These are phyloP conservation scores for Ramaria sp. DNA, from an alignment of 768 basidiomycete genomes.

Conservation along the genomic window DNA sequence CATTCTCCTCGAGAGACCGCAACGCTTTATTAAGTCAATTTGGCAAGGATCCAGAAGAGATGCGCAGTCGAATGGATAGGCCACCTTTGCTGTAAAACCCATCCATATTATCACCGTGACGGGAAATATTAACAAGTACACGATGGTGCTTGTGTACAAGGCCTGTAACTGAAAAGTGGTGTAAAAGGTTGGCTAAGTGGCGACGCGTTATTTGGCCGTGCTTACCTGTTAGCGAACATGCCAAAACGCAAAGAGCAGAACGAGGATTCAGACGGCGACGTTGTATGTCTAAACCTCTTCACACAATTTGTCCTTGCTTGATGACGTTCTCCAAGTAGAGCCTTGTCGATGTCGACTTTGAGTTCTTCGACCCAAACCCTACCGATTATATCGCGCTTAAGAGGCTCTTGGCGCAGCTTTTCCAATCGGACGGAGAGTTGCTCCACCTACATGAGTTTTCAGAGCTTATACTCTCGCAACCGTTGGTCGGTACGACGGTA, in stretches of 20 bases:
- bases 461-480: slow-evolving; percentile 68
- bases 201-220: no score
- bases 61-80: no score
- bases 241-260: slow-evolving; percentile 15
- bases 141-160: no score
- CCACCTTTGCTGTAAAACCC: no score
- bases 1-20: no score
- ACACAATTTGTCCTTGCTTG: not conserved
- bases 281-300: slow-evolving; percentile 7
- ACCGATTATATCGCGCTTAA: slow-evolving; percentile 71
- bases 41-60: no score
- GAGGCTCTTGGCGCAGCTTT: slow-evolving; percentile 33
- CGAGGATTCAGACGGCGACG: slow-evolving; percentile 13
- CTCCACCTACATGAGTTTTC: slow-evolving; percentile 66
- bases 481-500: slow-evolving; percentile 75
- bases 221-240: slow-evolving; percentile 5
- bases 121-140: no score
- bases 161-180: no score
- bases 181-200: no score
- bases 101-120: no score
- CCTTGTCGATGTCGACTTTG: slow-evolving; percentile 82
- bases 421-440: slow-evolving; percentile 61
- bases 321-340: slow-evolving; percentile 26
- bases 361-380: slow-evolving; percentile 85
- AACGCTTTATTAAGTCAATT: no score